Base-by-base conservation (phyloP, 306 rosid genomes). In the Mimosa bimucronata region DNA sequence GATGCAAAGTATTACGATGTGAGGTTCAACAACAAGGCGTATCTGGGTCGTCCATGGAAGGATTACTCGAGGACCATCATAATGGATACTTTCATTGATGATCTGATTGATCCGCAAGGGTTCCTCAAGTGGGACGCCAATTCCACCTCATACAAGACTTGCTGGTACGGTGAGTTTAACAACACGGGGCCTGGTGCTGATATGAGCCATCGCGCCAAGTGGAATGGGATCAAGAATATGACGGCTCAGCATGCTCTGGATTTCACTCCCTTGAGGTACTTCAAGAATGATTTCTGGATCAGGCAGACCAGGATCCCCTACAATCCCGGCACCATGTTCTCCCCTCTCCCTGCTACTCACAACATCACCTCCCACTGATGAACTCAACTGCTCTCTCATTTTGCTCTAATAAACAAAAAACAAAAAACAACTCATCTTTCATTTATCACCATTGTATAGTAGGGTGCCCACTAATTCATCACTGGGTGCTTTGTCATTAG, bases 1-100 rank as follows among this genome's bases (percentile, higher is more conserved):
- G 89, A 89, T 13, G 83, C 86, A 0, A 79, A 25, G 0, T 88
- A 85, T 41, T 83, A n/a, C 48, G 91, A 88, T 0, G 74, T 89
- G 3, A 81, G 91, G 77, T 73, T 81, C 18, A 16, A 74, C 9
- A 80, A 60, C 86, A 78, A 77, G 26, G 88, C 90, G 0, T 94
- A 79, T 84, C 74, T 94, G 0, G 97, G 91, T 0, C 84, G 98
- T 19, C 98, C 98, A 2, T 92, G 97, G 97, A 94, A 94, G 84
- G 75, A 81, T 40, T 90, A 30, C 79, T 94, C 98, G 0, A 91
- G 97, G 76, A 88, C 94, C 0, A 42, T 94, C 40, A 83, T 94
- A 71, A 83, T 92, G 92, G 97, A 92, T 5, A 71, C 95, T 0
- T 83, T 29, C 87, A 84, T 94, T 1, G 97, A 83, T 29, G 92